These are phyloP conservation scores for Dipteronia dyeriana DNA, from an alignment of 345 rosid species.

Conservation along the genomic window DNA sequence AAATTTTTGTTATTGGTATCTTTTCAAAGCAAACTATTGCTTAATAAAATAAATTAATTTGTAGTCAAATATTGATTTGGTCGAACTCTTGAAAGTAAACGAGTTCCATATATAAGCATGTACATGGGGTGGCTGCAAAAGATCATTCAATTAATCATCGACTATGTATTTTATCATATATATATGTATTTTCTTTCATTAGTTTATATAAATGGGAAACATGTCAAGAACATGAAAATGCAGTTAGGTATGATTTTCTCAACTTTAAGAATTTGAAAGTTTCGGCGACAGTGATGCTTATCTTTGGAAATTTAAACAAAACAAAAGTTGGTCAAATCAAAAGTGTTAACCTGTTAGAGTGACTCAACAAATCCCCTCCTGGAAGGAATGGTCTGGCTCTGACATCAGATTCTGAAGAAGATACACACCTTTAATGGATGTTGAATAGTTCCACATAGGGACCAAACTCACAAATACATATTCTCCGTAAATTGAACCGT, in stretches of 20 bases:
- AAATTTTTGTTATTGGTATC: no score
- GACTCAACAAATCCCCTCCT: neutral
- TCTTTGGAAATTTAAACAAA: neutral
- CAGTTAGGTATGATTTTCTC: neutral
- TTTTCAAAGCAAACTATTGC: neutral
- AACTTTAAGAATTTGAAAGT: neutral
- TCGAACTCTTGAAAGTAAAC: neutral
- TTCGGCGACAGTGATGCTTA: neutral
- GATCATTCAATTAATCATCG: neutral
- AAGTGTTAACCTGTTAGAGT: no score
- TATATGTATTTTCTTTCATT: no score
- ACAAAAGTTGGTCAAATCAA: neutral
- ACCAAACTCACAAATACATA: no score
- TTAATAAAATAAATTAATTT: no score
- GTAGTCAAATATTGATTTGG: neutral
- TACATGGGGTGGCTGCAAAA: constrained; percentile 6
- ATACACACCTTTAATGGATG: no score
- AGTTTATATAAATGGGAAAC: neutral
- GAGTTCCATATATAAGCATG: neutral
- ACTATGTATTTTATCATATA: neutral
- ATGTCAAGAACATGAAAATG: neutral
- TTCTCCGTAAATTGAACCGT: no score
- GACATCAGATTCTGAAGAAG: no score
- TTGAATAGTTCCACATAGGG: no score
- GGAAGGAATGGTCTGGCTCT: neutral